A percentile compares a stretch with the other conserved stretches of the same genome.
Conservation (phyloP, 2,329 filamentous ascomycete genomes). For the Cordyceps militaris region DNA sequence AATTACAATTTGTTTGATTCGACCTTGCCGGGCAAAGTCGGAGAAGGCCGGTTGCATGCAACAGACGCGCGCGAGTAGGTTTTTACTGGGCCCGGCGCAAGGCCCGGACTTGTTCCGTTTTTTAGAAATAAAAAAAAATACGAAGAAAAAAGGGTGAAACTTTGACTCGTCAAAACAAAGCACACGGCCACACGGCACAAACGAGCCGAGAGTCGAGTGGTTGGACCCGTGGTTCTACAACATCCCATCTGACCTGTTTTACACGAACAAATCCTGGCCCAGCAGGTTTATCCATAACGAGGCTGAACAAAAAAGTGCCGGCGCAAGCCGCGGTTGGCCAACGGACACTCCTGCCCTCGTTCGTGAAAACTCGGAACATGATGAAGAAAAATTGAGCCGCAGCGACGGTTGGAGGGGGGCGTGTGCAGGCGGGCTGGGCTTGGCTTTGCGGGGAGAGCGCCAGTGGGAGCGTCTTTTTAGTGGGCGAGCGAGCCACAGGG, state of each 20-base stretch:
- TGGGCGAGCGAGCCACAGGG: no score
- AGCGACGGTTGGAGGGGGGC: not conserved
- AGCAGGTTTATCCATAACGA: no score
- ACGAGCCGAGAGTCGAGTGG: no score
- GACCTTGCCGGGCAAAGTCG: not conserved
- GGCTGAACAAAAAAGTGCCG: not conserved
- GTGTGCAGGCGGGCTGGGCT: not conserved
- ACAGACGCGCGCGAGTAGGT: not conserved
- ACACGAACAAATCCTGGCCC: no score
- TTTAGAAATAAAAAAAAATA: not conserved
- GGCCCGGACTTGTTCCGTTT: no score
- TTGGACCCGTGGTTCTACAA: no score
- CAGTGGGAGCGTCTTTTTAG: no score
- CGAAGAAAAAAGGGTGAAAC: not conserved
- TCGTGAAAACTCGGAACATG: slow-evolving; percentile 12
- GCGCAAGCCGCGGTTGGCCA: slow-evolving; percentile 4
- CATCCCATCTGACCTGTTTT: no score
- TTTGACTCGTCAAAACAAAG: no score
- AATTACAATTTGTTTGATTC: not conserved
- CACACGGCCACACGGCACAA: no score
- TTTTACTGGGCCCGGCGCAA: no score
- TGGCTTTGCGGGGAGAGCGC: slow-evolving; percentile 10
- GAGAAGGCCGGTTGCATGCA: not conserved
- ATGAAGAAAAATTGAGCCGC: not conserved
- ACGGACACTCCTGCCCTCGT: not conserved